These are phyloP conservation scores for Podila epicladia DNA, from an alignment of 192 early-diverging fungal genomes.

Conservation along the genomic window DNA sequence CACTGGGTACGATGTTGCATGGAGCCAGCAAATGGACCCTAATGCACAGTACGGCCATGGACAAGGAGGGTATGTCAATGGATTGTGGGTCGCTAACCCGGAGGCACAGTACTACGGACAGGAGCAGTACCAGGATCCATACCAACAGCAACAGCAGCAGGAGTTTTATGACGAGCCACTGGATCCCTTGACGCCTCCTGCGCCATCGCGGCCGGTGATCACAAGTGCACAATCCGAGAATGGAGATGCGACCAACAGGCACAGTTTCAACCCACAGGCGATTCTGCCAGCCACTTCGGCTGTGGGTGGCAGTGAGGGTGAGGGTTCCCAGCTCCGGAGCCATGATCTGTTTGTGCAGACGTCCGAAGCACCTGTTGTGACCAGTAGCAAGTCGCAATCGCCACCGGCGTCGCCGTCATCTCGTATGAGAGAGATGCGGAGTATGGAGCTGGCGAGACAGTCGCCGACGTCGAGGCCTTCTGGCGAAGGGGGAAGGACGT, in stretches of 20 bases:
- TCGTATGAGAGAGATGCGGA: constrained; percentile 3
- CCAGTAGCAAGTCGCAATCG: not conserved
- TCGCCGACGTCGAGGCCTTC: not conserved
- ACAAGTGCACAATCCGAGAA: not conserved
- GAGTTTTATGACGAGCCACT: not conserved
- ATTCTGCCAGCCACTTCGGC: too few species aligned
- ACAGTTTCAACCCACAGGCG: not conserved
- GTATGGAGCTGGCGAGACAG: constrained; percentile 8
- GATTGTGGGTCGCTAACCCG: constrained; percentile 18
- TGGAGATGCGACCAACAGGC: not conserved
- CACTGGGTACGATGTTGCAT: not conserved
- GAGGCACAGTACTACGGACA: not conserved
- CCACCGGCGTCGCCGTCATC: not conserved
- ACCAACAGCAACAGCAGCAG: not conserved
- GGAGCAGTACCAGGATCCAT: not conserved
- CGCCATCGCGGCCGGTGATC: not conserved
- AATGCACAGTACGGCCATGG: not conserved
- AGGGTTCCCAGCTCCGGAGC: not conserved
- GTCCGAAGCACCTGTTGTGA: not conserved
- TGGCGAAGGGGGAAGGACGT: not conserved
- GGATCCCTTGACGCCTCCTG: not conserved
- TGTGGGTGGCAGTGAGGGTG: not conserved
- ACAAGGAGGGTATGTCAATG: not conserved
- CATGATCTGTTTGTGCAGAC: not conserved
- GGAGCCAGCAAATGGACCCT: not conserved